Evolutionary conservation across 768 basidiomycete species (phyloP), one percentile per base, ranked within the genome.

Genomic region (Suillus fuscotomentosus): DNA sequence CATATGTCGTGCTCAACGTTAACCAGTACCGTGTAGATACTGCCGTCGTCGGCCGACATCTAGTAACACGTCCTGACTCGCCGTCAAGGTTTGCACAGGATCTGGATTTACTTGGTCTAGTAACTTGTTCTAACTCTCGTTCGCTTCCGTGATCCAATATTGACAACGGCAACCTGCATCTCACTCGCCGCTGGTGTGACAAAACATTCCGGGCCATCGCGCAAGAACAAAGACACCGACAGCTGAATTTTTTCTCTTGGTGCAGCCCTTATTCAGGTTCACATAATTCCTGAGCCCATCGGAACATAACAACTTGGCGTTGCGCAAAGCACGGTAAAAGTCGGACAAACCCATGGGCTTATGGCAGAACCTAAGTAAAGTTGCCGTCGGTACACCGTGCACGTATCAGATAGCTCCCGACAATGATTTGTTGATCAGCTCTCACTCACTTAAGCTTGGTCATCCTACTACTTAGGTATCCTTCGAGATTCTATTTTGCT

Each of bases 21-120:
- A 5, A 17, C 4, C 17, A 17, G 8, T 24, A 14, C 31, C 31
- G 34, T 6, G 34, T 27, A 27, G 27, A 36, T 54, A 15, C 24
- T 54, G 15, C 48, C 14, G 8, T 31, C 10, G 14, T 51, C 50
- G 4, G 15, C 31, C 13, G 31, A 31, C n/a, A 48, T 14, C 6
- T 24, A 24, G 14, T 24, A 7, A 15, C 47, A 50, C 27, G 24
- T 53, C 13, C 24, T 41, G 22, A 57, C 56, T 57, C 38, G 22
- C 22, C 55, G 36, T 17, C 56, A 57, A 57, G 15, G 39, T 57
- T 57, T 57, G 39, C 56, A 57, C 56, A 57, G 56, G 56, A 57
- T 39, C 38, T n/a, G n/a, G 54, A 38, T 13, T 20, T 6, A n/a
- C 20, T 34, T 54, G 11, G 53, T 20, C 9, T 38, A 31, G 31